Conservation (phyloP, 345 rosid species). For the Eucalyptus fibrosa region DNA sequence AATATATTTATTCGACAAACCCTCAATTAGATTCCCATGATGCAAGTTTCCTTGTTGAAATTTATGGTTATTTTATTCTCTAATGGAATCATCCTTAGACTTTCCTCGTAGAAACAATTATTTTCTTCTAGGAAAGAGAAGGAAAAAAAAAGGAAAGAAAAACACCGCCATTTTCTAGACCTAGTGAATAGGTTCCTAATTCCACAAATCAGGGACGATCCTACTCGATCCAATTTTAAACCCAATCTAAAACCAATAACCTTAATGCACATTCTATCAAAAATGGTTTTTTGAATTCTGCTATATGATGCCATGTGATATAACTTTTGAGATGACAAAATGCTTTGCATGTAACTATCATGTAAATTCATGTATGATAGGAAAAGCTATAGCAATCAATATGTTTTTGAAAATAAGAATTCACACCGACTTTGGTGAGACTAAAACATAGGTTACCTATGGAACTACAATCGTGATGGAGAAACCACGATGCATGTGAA, state of each 20-base stretch:
- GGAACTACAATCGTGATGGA: background rate
- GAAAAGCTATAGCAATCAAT: background rate
- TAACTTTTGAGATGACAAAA: background rate
- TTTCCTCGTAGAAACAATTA: background rate
- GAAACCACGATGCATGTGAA: background rate
- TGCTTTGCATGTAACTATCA: background rate
- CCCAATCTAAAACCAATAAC: background rate
- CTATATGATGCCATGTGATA: background rate
- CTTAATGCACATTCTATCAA: background rate
- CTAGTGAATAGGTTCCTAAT: fast-evolving
- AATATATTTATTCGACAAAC: background rate
- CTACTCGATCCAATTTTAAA: background rate
- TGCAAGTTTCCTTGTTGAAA: background rate
- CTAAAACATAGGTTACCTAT: background rate
- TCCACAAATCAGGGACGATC: background rate
- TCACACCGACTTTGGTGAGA: background rate
- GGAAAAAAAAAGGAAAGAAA: background rate
- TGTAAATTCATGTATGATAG: background rate
- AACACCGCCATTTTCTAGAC: background rate
- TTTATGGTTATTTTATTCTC: background rate
- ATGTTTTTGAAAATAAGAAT: background rate
- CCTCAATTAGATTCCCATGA: background rate
- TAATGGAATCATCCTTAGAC: background rate
- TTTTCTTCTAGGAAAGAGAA: background rate
- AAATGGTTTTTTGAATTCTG: background rate